Evolutionary conservation across 192 early-diverging fungal genomes (phyloP), one percentile per base, ranked within the genome.

Genomic region (Entomortierella parvispora): DNA sequence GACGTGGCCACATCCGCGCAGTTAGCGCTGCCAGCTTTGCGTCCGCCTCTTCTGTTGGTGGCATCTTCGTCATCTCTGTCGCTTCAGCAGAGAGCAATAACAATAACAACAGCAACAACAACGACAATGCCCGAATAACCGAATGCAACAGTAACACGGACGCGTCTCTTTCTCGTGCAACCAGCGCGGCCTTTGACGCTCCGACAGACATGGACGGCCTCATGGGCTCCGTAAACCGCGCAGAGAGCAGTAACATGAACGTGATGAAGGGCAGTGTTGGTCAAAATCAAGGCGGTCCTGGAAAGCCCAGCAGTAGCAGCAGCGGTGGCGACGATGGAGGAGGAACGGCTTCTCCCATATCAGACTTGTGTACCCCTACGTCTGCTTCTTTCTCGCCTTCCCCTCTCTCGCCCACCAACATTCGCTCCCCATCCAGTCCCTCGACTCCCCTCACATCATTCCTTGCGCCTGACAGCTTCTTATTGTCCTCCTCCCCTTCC

Each of bases 381-480:
- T 40, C 37, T 5, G 12, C 12, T 12, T 40, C 37, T 40, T 40
- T 12, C 37, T 40, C 37, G 37, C 37, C 12, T 40, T 12, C 37
- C 12, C 37, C 5, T 40, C 37, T 12, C 23, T 43, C 34, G 12
- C 58, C 58, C 12, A 58, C 34, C 23, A 28, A 37, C 23, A 29
- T 25, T 45, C 23, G 12, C 5, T 44, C 45, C 37, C 45, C 58
- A 2, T 23, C 58, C 20, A 23, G 23, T 18, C 42, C 58, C 2
- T 17, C 45, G 11, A 44, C 58, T 4, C 58, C 58, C 42, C 4
- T 42, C 23, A 43, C 58, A 46, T 37, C 58, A n/a, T n/a, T n/a
- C n/a, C n/a, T n/a, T n/a, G n/a, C n/a, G n/a, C n/a, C n/a, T n/a
- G n/a, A n/a, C n/a, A n/a, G n/a, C n/a, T n/a, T n/a, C n/a, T n/a